Base-by-base conservation (phyloP, 495 filamentous ascomycete species). In the Lindgomyces ingoldianus region DNA sequence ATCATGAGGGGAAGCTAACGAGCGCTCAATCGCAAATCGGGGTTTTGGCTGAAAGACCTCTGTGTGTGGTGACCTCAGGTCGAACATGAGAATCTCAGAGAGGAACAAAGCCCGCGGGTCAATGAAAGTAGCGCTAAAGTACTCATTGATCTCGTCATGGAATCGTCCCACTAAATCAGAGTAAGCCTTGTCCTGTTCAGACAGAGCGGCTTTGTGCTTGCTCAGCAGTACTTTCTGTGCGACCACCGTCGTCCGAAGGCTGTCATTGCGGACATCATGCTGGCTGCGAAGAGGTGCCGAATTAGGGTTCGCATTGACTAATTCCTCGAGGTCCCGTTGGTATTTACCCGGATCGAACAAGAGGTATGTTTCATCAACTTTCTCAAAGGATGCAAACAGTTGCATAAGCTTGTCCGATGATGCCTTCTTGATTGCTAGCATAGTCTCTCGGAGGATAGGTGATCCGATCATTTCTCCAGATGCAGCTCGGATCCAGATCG, bases 151-250 rank as follows among this genome's bases (percentile, higher is more conserved):
- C 1, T 81, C 69, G 1, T 78, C 77, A 46, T 84, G 74, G n/a
- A 93, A 79, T 4, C 77, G 75, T 70, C 91, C 81, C 11, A 96
- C 80, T 4, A 95, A 74, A n/a, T 81, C 74, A 16, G 91, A 91
- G 74, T 93, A 97, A 9, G 82, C 81, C 42, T 84, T 79, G 68
- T 94, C 91, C 58, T 89, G 78, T n/a, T 88, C 78, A 0, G 90
- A 87, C 11, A 97, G 77, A 22, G 83, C 80, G 0, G 90, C 84
- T 62, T 88, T 89, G 67, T 91, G 87, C 66, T 88, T 90, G 74
- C 87, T 94, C 46, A 98, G 79, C 69, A 89, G 87, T 8, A 97
- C 89, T 65, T 89, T 91, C 69, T 96, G 90, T 49, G 90, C 89
- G 22, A 96, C 84, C 18, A 96, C 87, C 0, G 93, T 96, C 1